Conservation (phyloP, 345 rosid species). For the Eucalyptus regnans region DNA sequence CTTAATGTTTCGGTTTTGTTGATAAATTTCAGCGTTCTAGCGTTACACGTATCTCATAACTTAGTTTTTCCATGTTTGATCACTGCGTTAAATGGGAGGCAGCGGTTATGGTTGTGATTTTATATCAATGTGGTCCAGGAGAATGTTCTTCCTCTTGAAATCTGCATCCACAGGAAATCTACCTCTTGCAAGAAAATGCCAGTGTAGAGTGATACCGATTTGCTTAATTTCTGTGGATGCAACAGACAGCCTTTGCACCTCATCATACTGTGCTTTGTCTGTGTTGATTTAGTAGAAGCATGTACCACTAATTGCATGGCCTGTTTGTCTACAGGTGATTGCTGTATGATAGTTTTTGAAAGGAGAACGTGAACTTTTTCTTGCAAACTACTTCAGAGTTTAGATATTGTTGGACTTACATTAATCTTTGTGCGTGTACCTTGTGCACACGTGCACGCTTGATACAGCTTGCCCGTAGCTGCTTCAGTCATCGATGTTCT, state of each 20-base stretch:
- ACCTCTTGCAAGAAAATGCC: neutral
- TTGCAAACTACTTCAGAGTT: neutral
- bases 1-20: no score
- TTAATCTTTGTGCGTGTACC: neutral
- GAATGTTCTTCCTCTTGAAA: neutral
- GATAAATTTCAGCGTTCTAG: fast-evolving
- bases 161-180: neutral
- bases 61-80: no score
- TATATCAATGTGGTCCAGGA: neutral
- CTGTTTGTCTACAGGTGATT: neutral
- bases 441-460: neutral
- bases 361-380: neutral
- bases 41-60: no score
- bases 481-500: fast-evolving
- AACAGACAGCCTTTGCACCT: neutral
- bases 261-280: neutral
- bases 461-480: fast-evolving
- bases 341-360: neutral
- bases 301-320: neutral
- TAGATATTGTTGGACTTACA: neutral
- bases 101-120: neutral
- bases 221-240: no score
- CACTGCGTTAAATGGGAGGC: neutral
- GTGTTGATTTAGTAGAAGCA: neutral
- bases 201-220: no score